A percentile compares a stretch with the other conserved stretches of the same genome.
phyloP scores from a whole-genome alignment of 495 filamentous ascomycete genomes.

The Hypoxylon fuscum region DNA sequence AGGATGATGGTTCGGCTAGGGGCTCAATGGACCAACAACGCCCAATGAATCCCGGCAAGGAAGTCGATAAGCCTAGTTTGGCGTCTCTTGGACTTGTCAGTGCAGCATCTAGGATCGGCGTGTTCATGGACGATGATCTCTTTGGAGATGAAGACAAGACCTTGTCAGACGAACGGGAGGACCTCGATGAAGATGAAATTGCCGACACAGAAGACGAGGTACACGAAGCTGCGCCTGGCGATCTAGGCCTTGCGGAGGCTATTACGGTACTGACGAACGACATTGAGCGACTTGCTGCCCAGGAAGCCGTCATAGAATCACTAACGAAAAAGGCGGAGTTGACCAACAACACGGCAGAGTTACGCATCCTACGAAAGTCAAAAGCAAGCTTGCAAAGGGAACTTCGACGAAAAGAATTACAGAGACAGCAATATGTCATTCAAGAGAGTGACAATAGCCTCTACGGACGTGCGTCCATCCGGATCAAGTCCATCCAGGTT shows the following conservation, averaged over 20 bases:
- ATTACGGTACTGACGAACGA: constrained; percentile 84
- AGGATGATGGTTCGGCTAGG: constrained; percentile 56
- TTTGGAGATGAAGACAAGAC: constrained; percentile 91
- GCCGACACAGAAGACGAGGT: constrained; percentile 80
- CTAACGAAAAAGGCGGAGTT: constrained; percentile 93
- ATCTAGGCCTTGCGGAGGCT: constrained; percentile 92
- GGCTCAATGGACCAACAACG: constrained; percentile 65
- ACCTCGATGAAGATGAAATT: constrained; percentile 67
- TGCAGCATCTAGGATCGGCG: constrained; percentile 79
- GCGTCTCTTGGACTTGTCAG: constrained; percentile 91
- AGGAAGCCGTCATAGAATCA: constrained; percentile 91
- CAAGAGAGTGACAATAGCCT: constrained; percentile 98
- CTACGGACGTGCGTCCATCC: constrained; percentile 87
- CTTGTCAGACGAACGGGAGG: constrained; percentile 84
- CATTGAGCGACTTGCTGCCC: constrained; percentile 86
- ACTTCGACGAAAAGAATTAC: constrained; percentile 91
- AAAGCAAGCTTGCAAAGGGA: constrained; percentile 92
- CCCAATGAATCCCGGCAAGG: constrained; percentile 48
- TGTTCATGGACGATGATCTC: constrained; percentile 91
- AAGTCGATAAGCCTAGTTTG: constrained; percentile 80
- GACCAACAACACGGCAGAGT: constrained; percentile 93
- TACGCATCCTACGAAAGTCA: constrained; percentile 92
- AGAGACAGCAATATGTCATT: constrained; percentile 95
- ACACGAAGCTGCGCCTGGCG: constrained; percentile 93
- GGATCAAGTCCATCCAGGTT: constrained; percentile 90